phyloP scores from a whole-genome alignment of 768 basidiomycete genomes.

The Amanita muscaria region DNA sequence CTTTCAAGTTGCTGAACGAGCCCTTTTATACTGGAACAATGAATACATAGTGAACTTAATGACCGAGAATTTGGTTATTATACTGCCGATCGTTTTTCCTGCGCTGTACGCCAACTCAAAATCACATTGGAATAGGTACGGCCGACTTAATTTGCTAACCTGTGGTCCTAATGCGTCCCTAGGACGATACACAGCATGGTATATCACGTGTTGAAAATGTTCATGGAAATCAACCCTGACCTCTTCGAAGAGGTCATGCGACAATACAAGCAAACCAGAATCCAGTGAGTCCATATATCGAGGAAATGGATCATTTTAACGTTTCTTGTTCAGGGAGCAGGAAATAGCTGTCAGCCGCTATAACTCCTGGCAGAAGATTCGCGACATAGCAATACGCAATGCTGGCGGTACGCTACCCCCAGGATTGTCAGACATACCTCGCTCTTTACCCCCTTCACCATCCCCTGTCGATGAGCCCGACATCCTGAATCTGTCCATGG shows the following conservation, averaged over 20 bases:
- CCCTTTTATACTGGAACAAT: constrained; percentile 98
- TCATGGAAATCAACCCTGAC: constrained; percentile 99
- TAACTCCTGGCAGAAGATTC: constrained; percentile 83
- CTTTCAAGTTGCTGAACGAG: constrained; percentile 98
- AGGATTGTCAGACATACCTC: constrained; percentile 60
- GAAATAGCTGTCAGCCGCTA: constrained; percentile 79
- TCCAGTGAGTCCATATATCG: constrained; percentile 52
- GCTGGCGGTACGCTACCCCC: constrained; percentile 62
- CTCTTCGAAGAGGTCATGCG: constrained; percentile 91
- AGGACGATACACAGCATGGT: constrained; percentile 99
- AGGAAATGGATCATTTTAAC: background rate
- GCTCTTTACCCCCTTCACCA: constrained; percentile 70
- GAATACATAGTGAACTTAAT: constrained; percentile 99
- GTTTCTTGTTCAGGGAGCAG: constrained; percentile 62
- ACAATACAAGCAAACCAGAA: constrained; percentile 82
- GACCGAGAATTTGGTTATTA: constrained; percentile 85
- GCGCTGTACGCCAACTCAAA: constrained; percentile 93
- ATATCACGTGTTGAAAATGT: constrained; percentile 94
- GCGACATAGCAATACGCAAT: constrained; percentile 67
- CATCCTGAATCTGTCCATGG: constrained; percentile 82
- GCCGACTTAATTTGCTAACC: constrained; percentile 1
- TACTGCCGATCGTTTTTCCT: constrained; percentile 96
- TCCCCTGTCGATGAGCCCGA: constrained; percentile 75
- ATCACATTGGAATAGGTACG: constrained; percentile 97
- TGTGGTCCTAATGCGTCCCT: constrained; percentile 3